A percentile compares a stretch with the other conserved stretches of the same genome.
Conservation (phyloP, 2,329 filamentous ascomycete genomes). For the Didymella sp. region DNA sequence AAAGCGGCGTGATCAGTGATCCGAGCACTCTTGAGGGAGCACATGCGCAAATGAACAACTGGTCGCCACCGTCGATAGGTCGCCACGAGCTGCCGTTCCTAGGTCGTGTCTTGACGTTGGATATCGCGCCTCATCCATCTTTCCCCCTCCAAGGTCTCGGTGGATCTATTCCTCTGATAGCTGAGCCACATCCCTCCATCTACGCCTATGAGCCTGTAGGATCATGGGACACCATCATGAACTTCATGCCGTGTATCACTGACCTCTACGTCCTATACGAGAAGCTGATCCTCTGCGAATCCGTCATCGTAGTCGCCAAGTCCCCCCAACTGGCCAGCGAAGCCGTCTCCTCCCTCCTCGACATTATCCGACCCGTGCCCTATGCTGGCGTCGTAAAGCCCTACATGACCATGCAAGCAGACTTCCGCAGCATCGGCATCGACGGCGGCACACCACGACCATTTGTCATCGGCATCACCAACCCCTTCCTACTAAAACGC, state of each 20-base stretch:
- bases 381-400: conserved; percentile 51
- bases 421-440: conserved; percentile 50
- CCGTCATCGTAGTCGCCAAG: conserved; percentile 50
- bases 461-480: conserved; percentile 52
- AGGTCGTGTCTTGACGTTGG: conserved; percentile 46
- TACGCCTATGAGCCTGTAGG: conserved; percentile 52
- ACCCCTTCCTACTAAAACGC: conserved; percentile 52
- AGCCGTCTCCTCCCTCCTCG: conserved; percentile 49
- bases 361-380: conserved; percentile 51
- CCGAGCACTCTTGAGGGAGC: conserved; percentile 49
- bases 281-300: conserved; percentile 51
- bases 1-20: conserved; percentile 48
- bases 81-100: conserved; percentile 51
- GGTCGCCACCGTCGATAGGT: conserved; percentile 48
- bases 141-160: conserved; percentile 52
- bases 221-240: conserved; percentile 50
- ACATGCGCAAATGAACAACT: conserved; percentile 47
- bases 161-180: conserved; percentile 39
- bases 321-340: conserved; percentile 53
- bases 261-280: conserved; percentile 53
- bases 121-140: conserved; percentile 51
- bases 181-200: conserved; percentile 43
- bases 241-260: conserved; percentile 50
- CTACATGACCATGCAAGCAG: conserved; percentile 55
- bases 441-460: conserved; percentile 49